Evolutionary conservation across 345 rosid genomes (phyloP), one percentile per base, ranked within the genome.

Genomic region (Salix dunnii): DNA sequence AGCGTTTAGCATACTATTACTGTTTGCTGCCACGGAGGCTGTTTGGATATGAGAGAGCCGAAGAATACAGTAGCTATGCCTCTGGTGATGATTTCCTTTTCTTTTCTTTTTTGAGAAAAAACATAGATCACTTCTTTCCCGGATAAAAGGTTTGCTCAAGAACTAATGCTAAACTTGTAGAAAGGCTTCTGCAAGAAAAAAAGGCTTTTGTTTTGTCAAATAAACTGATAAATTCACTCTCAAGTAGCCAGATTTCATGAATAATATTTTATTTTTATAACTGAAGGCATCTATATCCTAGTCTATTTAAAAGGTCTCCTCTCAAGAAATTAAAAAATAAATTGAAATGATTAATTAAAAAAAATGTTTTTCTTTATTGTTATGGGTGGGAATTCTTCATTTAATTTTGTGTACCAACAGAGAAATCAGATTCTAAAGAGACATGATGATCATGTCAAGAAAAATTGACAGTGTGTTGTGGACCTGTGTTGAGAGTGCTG

Each of bases 401-500:
- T 58, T n/a, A 35, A 74, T 61, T 67, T 46, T 67, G 31, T 76
- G 35, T 74, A 79, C 73, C 78, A 76, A 87, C 82, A 82, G 82
- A 76, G 82, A 82, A 78, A 73, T 70, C 77, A 78, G 83, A 80
- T 79, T 80, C 85, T 80, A 78, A 84, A 83, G 81, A 74, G 85
- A 86, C 73, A 86, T 80, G 86, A 69, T 79, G 78, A 81, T 82
- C 83, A 31, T 88, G 86, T 68, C 86, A 62, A 75, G 78, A 68
- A 80, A 71, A 76, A 4, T 72, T 78, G 77, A 73, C 77, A 30
- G 27, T 49, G 71, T 40, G 68, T 42, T 73, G 77, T 67, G 81
- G 77, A 69, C 75, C 72, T 65, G 79, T 75, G 71, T 77, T 60
- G 66, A 73, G 88, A 87, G 90, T 92, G 94, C 89, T 84, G 71